These are phyloP conservation scores for Phylloporus arenicola DNA, from an alignment of 768 basidiomycete genomes.

Conservation along the genomic window DNA sequence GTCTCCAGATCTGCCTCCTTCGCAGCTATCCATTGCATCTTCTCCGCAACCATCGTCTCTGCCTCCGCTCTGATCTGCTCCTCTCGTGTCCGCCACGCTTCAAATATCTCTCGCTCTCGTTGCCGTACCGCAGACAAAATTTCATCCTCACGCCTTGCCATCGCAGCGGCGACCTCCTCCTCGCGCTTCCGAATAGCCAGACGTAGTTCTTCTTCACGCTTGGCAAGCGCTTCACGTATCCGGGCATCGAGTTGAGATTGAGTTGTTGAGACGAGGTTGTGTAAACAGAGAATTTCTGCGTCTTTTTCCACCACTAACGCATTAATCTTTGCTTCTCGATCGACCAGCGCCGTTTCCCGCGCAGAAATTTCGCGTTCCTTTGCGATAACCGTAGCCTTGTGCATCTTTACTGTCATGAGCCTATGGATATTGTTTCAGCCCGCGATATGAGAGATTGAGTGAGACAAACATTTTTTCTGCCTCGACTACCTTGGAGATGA, in stretches of 20 bases:
- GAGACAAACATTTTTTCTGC: conserved; percentile 67
- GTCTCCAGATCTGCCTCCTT: conserved; percentile 49
- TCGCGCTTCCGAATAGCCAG: conserved; percentile 61
- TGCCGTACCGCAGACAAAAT: conserved; percentile 61
- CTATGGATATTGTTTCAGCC: conserved; percentile 30
- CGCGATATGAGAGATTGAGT: background rate
- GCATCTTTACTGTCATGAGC: conserved; percentile 58
- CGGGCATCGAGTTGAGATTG: conserved; percentile 41
- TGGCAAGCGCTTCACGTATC: conserved; percentile 52
- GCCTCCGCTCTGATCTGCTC: conserved; percentile 48
- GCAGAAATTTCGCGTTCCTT: conserved; percentile 62
- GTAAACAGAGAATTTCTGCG: conserved; percentile 48
- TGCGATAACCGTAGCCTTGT: conserved; percentile 48
- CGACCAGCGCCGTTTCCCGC: conserved; percentile 50
- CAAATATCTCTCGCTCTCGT: conserved; percentile 58
- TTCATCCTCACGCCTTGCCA: conserved; percentile 63
- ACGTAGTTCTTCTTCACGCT: conserved; percentile 66
- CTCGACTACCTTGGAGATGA: conserved; percentile 67
- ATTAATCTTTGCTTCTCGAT: conserved; percentile 50
- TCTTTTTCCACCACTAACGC: conserved; percentile 53
- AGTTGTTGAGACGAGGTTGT: conserved; percentile 37
- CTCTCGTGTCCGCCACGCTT: conserved; percentile 54
- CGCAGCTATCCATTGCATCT: conserved; percentile 42
- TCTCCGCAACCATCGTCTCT: conserved; percentile 34
- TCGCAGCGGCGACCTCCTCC: conserved; percentile 61